Conservation (phyloP, 163 green algal genomes). For the Prototheca cutis region DNA sequence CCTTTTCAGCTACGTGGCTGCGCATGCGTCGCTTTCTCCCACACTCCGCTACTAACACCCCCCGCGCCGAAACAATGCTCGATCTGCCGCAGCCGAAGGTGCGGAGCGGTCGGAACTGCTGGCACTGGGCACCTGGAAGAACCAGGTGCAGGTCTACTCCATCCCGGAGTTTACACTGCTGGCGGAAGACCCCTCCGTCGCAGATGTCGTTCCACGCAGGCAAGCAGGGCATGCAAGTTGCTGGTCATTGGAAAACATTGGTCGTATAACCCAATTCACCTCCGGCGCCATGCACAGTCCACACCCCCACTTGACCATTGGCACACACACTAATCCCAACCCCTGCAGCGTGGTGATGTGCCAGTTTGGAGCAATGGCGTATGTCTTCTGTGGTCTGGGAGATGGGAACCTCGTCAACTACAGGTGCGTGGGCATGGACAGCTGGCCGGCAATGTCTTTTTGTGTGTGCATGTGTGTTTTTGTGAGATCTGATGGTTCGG, state of each 20-base stretch:
- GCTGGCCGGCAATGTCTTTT: too few species aligned
- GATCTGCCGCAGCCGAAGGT: neutral
- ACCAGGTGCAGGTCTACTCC: slow-evolving; percentile 43
- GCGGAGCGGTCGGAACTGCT: slow-evolving; percentile 4
- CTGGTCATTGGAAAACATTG: slow-evolving; percentile 19
- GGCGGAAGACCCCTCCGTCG: slow-evolving; percentile 36
- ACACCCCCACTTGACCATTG: too few species aligned
- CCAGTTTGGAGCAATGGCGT: slow-evolving; percentile 63
- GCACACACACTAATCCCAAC: too few species aligned
- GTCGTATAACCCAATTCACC: too few species aligned
- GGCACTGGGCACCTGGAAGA: slow-evolving; percentile 71
- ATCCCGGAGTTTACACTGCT: slow-evolving; percentile 44
- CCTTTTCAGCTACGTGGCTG: too few species aligned
- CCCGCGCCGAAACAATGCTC: too few species aligned
- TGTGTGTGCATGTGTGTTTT: neutral
- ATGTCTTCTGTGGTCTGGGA: slow-evolving; percentile 77
- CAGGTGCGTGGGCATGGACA: slow-evolving; percentile 34
- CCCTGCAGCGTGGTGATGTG: slow-evolving; percentile 54
- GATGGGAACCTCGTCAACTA: slow-evolving; percentile 76
- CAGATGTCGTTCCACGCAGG: slow-evolving; percentile 77
- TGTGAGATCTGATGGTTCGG: too few species aligned
- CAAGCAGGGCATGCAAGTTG: slow-evolving; percentile 10
- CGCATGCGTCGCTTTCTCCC: too few species aligned
- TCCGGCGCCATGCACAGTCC: neutral
- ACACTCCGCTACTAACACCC: too few species aligned